Evolutionary conservation across 1,284 basidiomycete species (phyloP).

Genomic region (Ganoderma lingzhi): DNA sequence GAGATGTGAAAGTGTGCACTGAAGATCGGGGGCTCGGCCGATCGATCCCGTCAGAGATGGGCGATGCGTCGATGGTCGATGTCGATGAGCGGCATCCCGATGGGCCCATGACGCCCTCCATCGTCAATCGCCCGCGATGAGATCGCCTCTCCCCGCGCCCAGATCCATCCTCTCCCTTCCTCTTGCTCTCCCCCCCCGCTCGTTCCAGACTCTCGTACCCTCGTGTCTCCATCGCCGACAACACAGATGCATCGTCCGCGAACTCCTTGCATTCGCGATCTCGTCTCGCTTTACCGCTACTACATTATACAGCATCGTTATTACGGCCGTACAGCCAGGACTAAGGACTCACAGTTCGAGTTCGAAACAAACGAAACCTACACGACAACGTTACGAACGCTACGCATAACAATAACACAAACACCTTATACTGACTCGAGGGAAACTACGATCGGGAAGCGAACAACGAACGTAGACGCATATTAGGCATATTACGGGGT

Average conservation of each 20-base stretch:
- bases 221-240: neutral
- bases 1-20: neutral
- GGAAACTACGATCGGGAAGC: neutral
- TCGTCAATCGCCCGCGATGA: constrained; percentile 21
- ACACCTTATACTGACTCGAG: neutral
- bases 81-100: constrained; percentile 15
- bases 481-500: neutral
- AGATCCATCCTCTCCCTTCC: neutral
- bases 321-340: neutral
- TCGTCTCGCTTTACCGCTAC: neutral
- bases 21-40: constrained; percentile 26
- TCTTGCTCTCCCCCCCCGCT: neutral
- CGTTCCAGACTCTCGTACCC: neutral
- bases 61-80: constrained; percentile 14
- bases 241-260: constrained; percentile 12
- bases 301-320: constrained; percentile 1
- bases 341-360: too few relatives aligned
- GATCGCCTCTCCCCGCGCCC: constrained; percentile 17
- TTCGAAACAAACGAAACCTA: neutral
- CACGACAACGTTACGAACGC: constrained; percentile 3
- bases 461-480: neutral
- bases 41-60: constrained; percentile 32
- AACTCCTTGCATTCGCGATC: neutral
- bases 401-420: constrained; percentile 3
- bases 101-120: constrained; percentile 4